These are phyloP conservation scores for Smallanthus sonchifolius DNA, from an alignment of 129 eudicot genomes.

Conservation along the genomic window DNA sequence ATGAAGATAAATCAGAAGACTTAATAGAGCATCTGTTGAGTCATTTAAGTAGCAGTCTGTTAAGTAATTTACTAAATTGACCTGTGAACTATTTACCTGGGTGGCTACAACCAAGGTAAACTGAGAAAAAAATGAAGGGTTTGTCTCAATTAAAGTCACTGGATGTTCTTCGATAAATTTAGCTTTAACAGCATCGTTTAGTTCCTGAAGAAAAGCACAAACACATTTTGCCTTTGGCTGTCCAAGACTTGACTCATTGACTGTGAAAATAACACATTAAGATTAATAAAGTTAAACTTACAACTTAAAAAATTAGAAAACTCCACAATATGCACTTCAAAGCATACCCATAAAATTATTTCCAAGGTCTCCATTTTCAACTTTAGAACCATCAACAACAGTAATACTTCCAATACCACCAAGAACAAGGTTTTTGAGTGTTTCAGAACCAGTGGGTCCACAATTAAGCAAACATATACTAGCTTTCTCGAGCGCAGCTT, in stretches of 20 bases:
- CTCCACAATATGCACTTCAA: background rate
- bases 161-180: conserved; percentile 92
- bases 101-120: conserved; percentile 92
- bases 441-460: conserved; percentile 97
- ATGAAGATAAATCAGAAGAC: background rate
- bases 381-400: conserved; percentile 89
- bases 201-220: conserved; percentile 81
- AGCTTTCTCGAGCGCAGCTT: conserved; percentile 88
- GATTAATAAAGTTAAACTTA: background rate
- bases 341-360: conserved; percentile 85
- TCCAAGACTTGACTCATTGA: conserved; percentile 79
- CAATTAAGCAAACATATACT: conserved; percentile 95
- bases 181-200: conserved; percentile 95
- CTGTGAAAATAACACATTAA: conserved; percentile 30
- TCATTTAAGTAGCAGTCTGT: background rate
- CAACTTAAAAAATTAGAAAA: conserved; percentile 3
- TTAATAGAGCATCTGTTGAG: background rate
- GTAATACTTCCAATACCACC: conserved; percentile 98
- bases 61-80: background rate
- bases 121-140: conserved; percentile 91
- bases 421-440: conserved; percentile 89
- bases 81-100: conserved; percentile 51
- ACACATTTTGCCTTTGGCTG: conserved; percentile 93
- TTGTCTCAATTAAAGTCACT: conserved; percentile 60
- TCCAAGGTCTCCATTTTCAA: conserved; percentile 86